Conservation (phyloP, 106 monocot species). For the Allium fistulosum region DNA sequence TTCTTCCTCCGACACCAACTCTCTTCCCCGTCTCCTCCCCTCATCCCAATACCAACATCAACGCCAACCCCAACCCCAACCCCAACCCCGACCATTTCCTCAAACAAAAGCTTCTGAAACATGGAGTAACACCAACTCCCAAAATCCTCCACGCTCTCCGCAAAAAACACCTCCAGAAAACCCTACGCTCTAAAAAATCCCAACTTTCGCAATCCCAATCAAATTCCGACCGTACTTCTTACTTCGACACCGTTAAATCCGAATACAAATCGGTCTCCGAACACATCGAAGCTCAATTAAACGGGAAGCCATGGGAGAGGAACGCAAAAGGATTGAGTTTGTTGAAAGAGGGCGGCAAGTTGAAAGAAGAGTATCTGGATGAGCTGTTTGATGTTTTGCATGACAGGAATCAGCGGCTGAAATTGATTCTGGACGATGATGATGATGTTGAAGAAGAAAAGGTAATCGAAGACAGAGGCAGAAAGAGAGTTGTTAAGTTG, state of each 20-base stretch:
- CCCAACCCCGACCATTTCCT: conserved; percentile 30
- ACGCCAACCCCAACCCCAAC: background rate
- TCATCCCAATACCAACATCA: too few species aligned
- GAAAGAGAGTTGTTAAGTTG: background rate
- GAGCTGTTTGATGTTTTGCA: conserved; percentile 57
- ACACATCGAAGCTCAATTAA: conserved; percentile 18
- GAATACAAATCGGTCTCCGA: conserved; percentile 57
- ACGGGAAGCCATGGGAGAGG: conserved; percentile 64
- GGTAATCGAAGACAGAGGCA: background rate
- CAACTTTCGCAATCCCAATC: conserved; percentile 10
- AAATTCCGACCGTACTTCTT: conserved; percentile 17
- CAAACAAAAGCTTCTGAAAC: conserved; percentile 46
- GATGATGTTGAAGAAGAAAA: conserved; percentile 52
- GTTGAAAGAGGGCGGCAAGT: conserved; percentile 17
- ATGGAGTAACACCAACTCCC: conserved; percentile 75
- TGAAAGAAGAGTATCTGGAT: conserved; percentile 52
- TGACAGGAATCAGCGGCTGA: conserved; percentile 52
- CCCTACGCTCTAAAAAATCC: conserved; percentile 51
- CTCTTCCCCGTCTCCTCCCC: too few species aligned
- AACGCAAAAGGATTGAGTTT: background rate
- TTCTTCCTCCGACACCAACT: too few species aligned
- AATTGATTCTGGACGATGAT: conserved; percentile 68
- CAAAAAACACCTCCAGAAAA: conserved; percentile 74
- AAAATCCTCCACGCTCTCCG: conserved; percentile 83
- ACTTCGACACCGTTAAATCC: conserved; percentile 29